A percentile compares a stretch with the other conserved stretches of the same genome.
Conservation (phyloP, 306 rosid genomes). For the Medicago arabica region DNA sequence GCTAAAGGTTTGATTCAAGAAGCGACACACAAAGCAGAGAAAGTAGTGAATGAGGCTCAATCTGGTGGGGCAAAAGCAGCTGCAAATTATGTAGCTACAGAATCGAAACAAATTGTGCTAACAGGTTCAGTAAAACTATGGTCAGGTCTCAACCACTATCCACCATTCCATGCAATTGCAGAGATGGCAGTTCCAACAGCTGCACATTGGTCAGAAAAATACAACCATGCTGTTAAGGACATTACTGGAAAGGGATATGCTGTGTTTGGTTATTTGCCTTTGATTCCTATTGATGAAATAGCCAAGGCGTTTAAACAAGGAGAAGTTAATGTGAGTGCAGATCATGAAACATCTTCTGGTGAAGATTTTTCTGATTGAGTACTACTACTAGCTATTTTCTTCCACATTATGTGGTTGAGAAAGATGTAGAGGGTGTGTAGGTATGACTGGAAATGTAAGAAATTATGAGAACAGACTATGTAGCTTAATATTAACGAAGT, state of each 20-base stretch:
- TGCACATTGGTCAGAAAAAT: conserved; percentile 58
- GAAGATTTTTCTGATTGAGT: conserved; percentile 48
- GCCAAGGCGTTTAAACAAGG: conserved; percentile 58
- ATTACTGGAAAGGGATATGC: conserved; percentile 54
- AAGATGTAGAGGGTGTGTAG: neutral
- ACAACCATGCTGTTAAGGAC: conserved; percentile 58
- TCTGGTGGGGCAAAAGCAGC: conserved; percentile 69
- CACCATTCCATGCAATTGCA: conserved; percentile 59
- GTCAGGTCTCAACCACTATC: conserved; percentile 50
- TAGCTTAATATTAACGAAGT: neutral
- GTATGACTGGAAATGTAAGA: conserved; percentile 33
- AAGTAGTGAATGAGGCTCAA: conserved; percentile 56
- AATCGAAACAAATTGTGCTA: conserved; percentile 58
- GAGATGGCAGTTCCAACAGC: conserved; percentile 56
- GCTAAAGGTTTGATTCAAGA: conserved; percentile 45
- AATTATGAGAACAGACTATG: conserved; percentile 34
- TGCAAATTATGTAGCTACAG: conserved; percentile 56
- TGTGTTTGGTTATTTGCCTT: conserved; percentile 60
- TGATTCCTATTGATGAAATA: conserved; percentile 73
- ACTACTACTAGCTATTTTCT: conserved; percentile 14
- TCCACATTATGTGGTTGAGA: neutral
- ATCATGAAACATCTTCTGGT: conserved; percentile 5
- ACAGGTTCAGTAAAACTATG: conserved; percentile 55
- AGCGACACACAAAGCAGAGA: conserved; percentile 49
- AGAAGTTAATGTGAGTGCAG: conserved; percentile 43